Percentiles rank a stretch among this genome's conserved stretches.
Evolutionary conservation across 192 early-diverging fungal genomes (phyloP).

Genomic region (Entrophospora sp.): DNA sequence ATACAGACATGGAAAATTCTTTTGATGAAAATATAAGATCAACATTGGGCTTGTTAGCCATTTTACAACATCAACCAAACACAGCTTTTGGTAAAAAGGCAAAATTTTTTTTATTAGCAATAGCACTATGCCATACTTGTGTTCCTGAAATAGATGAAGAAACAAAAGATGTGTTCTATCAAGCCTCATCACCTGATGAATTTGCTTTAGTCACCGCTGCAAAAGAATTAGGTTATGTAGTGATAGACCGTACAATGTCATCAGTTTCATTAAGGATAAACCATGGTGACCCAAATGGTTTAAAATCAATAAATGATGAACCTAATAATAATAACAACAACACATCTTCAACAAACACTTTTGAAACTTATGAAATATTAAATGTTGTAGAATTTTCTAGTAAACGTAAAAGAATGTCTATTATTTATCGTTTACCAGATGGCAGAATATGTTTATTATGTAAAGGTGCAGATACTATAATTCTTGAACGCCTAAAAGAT

Average conservation of each 20-base stretch:
- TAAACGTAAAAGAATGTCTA: constrained; percentile 84
- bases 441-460: constrained; percentile 71
- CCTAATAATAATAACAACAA: too few relatives aligned
- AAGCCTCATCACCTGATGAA: constrained; percentile 78
- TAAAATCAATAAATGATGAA: constrained; percentile 21
- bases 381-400: constrained; percentile 78
- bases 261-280: constrained; percentile 36
- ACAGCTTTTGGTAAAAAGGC: constrained; percentile 25
- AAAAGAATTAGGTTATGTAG: constrained; percentile 61
- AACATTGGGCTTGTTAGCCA: constrained; percentile 2
- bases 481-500: constrained; percentile 54
- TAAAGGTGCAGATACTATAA: constrained; percentile 89
- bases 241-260: constrained; percentile 48
- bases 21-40: not conserved
- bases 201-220: constrained; percentile 74
- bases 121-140: constrained; percentile 77
- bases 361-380: constrained; percentile 47
- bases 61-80: constrained; percentile 10
- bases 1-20: not conserved
- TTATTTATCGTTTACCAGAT: constrained; percentile 63
- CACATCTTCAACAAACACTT: not conserved
- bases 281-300: constrained; percentile 18
- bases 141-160: constrained; percentile 61
- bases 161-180: constrained; percentile 57
- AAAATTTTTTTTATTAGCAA: constrained; percentile 61